Evolutionary conservation across 352 stramenopile genomes (phyloP), one percentile per base, ranked within the genome.

Genomic region (Phytophthora tentaculata): DNA sequence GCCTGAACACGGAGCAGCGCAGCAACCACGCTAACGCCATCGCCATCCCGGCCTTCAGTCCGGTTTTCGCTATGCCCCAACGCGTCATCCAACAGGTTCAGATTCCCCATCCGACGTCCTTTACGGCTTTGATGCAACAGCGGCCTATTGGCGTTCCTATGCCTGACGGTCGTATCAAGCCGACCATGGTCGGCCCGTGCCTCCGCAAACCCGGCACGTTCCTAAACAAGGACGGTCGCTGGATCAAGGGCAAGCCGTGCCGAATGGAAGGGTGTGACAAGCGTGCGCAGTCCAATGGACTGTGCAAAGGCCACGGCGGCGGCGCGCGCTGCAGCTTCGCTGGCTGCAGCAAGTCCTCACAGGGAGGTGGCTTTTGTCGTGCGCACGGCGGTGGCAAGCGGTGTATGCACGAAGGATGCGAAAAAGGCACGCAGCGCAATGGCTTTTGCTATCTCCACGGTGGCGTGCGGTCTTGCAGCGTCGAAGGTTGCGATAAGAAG

Each of bases 171-270:
- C 55, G 74, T 14, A 64, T 76, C 23, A 74, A 69, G 26, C 43
- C 74, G 35, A 62, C 71, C n/a, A 68, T 69, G 41, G 61, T 50
- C 16, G 69, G 76, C 35, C 74, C 83, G 28, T 84, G 80, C 50
- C 68, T 85, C 10, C 84, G 86, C 59, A 90, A 91, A 54, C 84
- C 86, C 3, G 86, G 86, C 26, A 94, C 86, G n/a, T 94, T 94
- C 70, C 73, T 94, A 12, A 94, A 94, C 73, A 94, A 94, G 79
- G 86, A 94, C 64, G 86, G 86, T n/a, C 86, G 86, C 2, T 94
- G 86, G 86, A 94, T 94, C 75, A 94, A 94, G 74, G 86, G 86
- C 73, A 94, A 94, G 67, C 84, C 83, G 9, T 94, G 86, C 68
- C 81, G 80, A 52, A 85, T 88, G 67, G 74, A 84, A 61, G 73